Evolutionary conservation across 1,139 yeast genomes (phyloP).

Genomic region (Kluyveromyces marxianus): DNA sequence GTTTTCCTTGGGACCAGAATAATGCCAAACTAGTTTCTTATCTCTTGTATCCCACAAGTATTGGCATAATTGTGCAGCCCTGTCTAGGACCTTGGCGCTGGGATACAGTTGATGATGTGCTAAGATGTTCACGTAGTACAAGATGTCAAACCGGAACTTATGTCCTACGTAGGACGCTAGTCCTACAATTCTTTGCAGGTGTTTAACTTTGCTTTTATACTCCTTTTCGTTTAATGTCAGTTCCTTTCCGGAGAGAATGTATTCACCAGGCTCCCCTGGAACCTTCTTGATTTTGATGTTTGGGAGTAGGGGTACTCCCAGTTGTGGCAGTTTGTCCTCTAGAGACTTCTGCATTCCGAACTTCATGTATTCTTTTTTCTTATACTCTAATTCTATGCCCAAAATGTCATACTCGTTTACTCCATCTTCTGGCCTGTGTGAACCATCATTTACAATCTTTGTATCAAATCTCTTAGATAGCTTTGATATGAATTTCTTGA

Average conservation of each 20-base stretch:
- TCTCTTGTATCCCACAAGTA: slow-evolving; percentile 4
- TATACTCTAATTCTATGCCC: slow-evolving; percentile 4
- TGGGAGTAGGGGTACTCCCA: slow-evolving; percentile 1
- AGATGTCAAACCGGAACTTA: slow-evolving; percentile 8
- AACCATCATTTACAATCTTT: slow-evolving; percentile 1
- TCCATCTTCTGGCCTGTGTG: not conserved
- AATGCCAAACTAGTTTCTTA: slow-evolving; percentile 1
- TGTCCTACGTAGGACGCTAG: slow-evolving; percentile 10
- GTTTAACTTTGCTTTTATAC: slow-evolving; percentile 6
- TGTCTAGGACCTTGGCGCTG: not conserved
- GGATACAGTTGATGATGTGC: slow-evolving; percentile 7
- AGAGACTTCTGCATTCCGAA: slow-evolving; percentile 2
- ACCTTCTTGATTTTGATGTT: slow-evolving; percentile 2
- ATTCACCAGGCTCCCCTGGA: slow-evolving; percentile 7
- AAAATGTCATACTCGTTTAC: slow-evolving; percentile 2
- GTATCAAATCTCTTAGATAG: slow-evolving; percentile 1
- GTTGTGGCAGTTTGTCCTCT: not conserved
- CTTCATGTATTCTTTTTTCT: slow-evolving; percentile 1
- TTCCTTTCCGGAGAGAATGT: slow-evolving; percentile 1
- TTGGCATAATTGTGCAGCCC: not conserved
- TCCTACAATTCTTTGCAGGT: slow-evolving; percentile 7
- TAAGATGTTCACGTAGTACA: slow-evolving; percentile 8
- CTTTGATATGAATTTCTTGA: not conserved
- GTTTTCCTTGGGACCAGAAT: not conserved
- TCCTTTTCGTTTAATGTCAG: not conserved